phyloP scores from a whole-genome alignment of 139 green algal genomes.

The Closterium sp. region DNA sequence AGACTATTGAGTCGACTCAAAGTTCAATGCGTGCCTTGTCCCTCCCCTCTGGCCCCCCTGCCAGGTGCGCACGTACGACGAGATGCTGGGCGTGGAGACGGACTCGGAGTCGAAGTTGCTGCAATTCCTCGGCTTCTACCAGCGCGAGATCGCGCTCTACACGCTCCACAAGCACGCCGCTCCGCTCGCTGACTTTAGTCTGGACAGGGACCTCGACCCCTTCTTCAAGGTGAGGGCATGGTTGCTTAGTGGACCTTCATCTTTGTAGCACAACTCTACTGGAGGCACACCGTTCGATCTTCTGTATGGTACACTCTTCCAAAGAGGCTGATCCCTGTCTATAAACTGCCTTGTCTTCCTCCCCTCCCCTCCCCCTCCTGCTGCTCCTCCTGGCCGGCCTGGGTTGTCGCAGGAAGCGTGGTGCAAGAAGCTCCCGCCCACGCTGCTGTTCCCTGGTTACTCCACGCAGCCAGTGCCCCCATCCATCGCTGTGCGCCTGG shows the following conservation, averaged over 20 bases:
- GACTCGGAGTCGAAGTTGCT: not conserved
- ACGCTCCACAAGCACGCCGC: not conserved
- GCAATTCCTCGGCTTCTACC: constrained; percentile 21
- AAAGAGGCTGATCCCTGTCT: not conserved
- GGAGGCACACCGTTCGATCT: not conserved
- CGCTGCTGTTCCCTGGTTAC: constrained; percentile 25
- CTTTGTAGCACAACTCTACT: not conserved
- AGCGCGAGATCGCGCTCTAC: constrained; percentile 14
- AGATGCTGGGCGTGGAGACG: constrained; percentile 10
- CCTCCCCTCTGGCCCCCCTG: not conserved
- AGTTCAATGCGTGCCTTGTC: not conserved
- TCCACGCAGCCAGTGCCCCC: not conserved
- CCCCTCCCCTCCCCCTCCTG: not conserved
- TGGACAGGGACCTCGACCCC: constrained; percentile 4
- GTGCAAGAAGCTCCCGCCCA: constrained; percentile 29
- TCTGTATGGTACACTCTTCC: not conserved
- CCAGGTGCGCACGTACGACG: constrained; percentile 1
- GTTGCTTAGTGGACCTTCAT: not conserved
- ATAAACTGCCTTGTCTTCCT: too few species aligned
- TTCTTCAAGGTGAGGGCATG: not conserved
- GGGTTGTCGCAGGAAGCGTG: constrained; percentile 8
- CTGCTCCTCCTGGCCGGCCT: not conserved
- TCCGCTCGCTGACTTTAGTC: not conserved
- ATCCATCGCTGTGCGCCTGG: not conserved
- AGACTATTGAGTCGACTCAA: not conserved